Base-by-base conservation (phyloP, 2,329 filamentous ascomycete genomes). In the Botrytis galanthina region DNA sequence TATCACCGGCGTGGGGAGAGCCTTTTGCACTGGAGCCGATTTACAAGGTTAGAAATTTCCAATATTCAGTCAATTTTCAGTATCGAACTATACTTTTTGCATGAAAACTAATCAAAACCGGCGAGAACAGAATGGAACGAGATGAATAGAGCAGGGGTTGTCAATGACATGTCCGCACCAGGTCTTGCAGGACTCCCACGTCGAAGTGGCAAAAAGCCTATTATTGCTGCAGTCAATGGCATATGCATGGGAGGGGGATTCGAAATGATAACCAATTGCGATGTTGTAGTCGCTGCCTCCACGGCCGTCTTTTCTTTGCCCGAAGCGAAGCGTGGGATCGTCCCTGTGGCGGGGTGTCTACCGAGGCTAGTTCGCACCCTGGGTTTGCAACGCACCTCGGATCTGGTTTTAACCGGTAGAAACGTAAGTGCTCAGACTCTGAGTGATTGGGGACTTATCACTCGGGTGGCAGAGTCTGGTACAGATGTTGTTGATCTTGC, bases 161-260 rank as follows among this genome's bases (percentile, higher is more conserved):
- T 75, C 39, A 76, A 76, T 68, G 60, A 72, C 57, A 76, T 71
- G 72, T 70, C 83, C 1, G 80, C 83, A 46, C 68, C 68, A 37
- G 72, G 72, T 26, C 67, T 73, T 44, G 85, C 83, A 54, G 89
- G 87, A 0, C 79, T 91, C 22, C 88, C 86, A 59, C 82, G 86
- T 59, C 83, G 89, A 20, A 80, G 82, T 18, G 91, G 91, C 71
- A 89, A 88, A 81, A 95, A 94, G 79, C 92, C 92, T 18, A 86
- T 95, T 74, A 86, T 94, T 54, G 91, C 90, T 0, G 92, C 92
- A 1, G 90, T 94, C 35, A 92, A 94, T 79, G 92, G 92, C 12
- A 83, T 91, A 39, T 92, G 90, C 70, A 85, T 92, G 61, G 92
- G 92, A 69, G 92, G 92, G 72, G 92, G 91, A 4, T 90, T 92